phyloP scores from a whole-genome alignment of 495 filamentous ascomycete genomes.

The Pyronema omphalodes region DNA sequence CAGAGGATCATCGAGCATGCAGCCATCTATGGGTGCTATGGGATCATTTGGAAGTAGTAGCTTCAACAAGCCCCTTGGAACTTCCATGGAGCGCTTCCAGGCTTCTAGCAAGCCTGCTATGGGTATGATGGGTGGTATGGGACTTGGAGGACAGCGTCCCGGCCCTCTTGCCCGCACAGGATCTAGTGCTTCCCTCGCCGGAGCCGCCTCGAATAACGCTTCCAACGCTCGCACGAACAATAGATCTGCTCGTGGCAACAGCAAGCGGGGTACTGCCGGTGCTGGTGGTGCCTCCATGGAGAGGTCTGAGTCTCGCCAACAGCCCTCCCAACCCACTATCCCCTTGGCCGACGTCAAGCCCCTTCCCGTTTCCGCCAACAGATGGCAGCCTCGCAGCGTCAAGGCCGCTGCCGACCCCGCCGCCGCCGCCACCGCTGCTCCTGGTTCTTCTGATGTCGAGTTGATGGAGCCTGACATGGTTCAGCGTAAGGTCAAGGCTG shows the following conservation, averaged over 20 bases:
- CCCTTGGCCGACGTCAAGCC: conserved; percentile 78
- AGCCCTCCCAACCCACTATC: conserved; percentile 59
- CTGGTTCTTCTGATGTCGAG: conserved; percentile 31
- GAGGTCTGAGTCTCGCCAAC: conserved; percentile 36
- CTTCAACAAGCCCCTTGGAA: conserved; percentile 3
- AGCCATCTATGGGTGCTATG: conserved; percentile 41
- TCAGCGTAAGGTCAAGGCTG: conserved; percentile 95
- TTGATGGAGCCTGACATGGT: conserved; percentile 80
- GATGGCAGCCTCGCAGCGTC: conserved; percentile 82
- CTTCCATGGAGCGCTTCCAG: conserved; percentile 18
- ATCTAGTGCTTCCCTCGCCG: conserved; percentile 34
- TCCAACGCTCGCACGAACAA: conserved; percentile 36
- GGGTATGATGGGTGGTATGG: not conserved
- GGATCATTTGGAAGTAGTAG: conserved; percentile 26
- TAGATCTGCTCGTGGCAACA: conserved; percentile 39
- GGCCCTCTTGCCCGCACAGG: conserved; percentile 34
- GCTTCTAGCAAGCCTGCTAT: conserved; percentile 3
- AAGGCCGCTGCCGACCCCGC: conserved; percentile 18
- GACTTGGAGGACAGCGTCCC: not conserved
- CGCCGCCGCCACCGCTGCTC: conserved; percentile 32
- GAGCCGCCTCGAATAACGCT: conserved; percentile 22
- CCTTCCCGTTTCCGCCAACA: conserved; percentile 45
- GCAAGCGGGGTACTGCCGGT: conserved; percentile 40
- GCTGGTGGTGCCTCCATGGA: conserved; percentile 26
- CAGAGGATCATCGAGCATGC: conserved; percentile 24